Evolutionary conservation across 495 filamentous ascomycete genomes (phyloP).

Genomic region (Penicillium antarcticum): DNA sequence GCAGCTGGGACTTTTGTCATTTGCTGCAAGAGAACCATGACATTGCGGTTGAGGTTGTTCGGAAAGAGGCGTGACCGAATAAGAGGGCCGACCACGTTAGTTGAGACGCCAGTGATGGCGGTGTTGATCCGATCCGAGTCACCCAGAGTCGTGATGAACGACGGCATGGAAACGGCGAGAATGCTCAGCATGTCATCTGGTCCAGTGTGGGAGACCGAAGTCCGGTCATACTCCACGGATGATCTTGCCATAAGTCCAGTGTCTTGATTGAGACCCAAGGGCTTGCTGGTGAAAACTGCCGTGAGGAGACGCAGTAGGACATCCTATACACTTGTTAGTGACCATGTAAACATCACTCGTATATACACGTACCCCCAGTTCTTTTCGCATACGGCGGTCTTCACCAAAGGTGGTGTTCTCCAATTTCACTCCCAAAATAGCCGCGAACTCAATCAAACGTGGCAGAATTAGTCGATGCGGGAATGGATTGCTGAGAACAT

Average conservation of each 20-base stretch:
- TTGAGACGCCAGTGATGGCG: slow-evolving; percentile 75
- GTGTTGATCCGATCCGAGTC: slow-evolving; percentile 79
- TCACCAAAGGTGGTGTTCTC: slow-evolving; percentile 98
- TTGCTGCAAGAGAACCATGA: slow-evolving; percentile 71
- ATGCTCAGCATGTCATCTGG: slow-evolving; percentile 80
- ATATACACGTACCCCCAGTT: slow-evolving; percentile 69
- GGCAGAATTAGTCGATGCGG: slow-evolving; percentile 90
- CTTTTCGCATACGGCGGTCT: slow-evolving; percentile 87
- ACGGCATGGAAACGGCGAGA: slow-evolving; percentile 72
- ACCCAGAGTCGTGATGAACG: slow-evolving; percentile 79
- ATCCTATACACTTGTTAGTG: slow-evolving; percentile 58
- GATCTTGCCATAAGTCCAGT: slow-evolving; percentile 35
- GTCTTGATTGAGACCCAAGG: slow-evolving; percentile 57
- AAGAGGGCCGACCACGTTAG: slow-evolving; percentile 76
- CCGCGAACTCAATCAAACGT: slow-evolving; percentile 81
- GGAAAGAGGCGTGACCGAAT: slow-evolving; percentile 86
- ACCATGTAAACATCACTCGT: neutral
- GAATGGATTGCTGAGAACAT: slow-evolving; percentile 90
- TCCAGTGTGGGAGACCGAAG: slow-evolving; percentile 36
- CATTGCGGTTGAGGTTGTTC: slow-evolving; percentile 70
- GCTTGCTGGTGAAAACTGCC: slow-evolving; percentile 86
- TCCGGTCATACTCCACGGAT: slow-evolving; percentile 43
- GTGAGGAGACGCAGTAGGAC: slow-evolving; percentile 82
- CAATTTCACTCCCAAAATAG: slow-evolving; percentile 86
- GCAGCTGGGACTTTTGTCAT: slow-evolving; percentile 72